Conservation (phyloP, 2,329 filamentous ascomycete genomes). For the Calonectria crousiana region DNA sequence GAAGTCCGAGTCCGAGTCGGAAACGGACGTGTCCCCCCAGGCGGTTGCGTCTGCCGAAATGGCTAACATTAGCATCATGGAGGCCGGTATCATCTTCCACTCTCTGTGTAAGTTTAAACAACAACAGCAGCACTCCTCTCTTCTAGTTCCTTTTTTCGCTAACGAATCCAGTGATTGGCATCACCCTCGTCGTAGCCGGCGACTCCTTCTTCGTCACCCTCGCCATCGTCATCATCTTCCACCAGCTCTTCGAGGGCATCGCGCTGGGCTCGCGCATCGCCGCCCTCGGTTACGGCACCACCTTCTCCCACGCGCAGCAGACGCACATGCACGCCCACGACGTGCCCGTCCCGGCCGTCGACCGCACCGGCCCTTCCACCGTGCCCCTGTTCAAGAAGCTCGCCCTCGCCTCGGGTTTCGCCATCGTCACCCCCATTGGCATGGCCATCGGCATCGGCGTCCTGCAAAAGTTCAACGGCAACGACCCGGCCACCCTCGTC, state of each 20-base stretch:
- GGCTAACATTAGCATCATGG: constrained; percentile 69
- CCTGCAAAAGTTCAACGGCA: constrained; percentile 78
- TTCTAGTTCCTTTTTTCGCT: no score
- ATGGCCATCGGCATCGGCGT: constrained; percentile 85
- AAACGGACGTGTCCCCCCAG: constrained; percentile 33
- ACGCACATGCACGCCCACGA: constrained; percentile 30
- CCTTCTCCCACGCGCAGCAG: constrained; percentile 33
- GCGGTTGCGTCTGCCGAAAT: constrained; percentile 43
- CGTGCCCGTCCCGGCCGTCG: constrained; percentile 33
- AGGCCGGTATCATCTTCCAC: constrained; percentile 82
- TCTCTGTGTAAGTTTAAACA: constrained; percentile 67
- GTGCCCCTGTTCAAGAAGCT: constrained; percentile 64
- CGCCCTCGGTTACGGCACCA: constrained; percentile 58
- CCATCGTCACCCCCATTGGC: constrained; percentile 79
- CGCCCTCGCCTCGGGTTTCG: constrained; percentile 72
- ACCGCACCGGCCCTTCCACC: constrained; percentile 33
- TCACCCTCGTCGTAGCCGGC: constrained; percentile 71
- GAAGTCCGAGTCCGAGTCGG: constrained; percentile 30
- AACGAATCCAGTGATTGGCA: constrained; percentile 65
- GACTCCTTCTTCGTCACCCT: constrained; percentile 68
- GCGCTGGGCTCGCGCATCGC: constrained; percentile 80
- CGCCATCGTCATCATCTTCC: constrained; percentile 78
- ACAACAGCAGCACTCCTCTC: no score
- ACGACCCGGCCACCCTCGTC: constrained; percentile 74
- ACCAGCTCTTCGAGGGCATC: constrained; percentile 83